Percentiles rank a stretch among this genome's conserved stretches.
Conservation (phyloP, 257 asterid genomes). For the Perilla frutescens region DNA sequence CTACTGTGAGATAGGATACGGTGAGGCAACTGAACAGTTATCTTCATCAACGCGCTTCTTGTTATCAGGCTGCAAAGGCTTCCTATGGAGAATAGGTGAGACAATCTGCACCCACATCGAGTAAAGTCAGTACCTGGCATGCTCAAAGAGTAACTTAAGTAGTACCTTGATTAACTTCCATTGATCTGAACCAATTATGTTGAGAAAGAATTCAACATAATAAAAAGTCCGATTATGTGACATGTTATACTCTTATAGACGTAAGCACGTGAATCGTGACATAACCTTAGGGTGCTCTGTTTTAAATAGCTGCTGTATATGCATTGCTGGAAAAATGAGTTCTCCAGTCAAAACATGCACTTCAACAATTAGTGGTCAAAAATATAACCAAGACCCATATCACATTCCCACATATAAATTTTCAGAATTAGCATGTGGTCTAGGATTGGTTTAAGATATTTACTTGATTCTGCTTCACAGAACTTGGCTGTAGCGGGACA, state of each 20-base stretch:
- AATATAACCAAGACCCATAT: constrained; percentile 18
- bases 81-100: constrained; percentile 54
- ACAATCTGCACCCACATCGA: constrained; percentile 51
- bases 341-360: background rate
- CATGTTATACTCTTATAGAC: background rate
- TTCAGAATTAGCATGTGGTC: constrained; percentile 19
- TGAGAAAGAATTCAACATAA: constrained; percentile 17
- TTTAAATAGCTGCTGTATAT: background rate
- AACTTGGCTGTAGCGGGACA: constrained; percentile 37
- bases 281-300: constrained; percentile 7
- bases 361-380: background rate
- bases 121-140: constrained; percentile 28
- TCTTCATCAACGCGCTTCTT: constrained; percentile 78
- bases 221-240: constrained; percentile 1
- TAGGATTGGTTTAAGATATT: constrained; percentile 24
- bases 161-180: constrained; percentile 11
- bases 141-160: constrained; percentile 24
- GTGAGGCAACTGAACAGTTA: constrained; percentile 65
- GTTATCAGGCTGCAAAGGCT: constrained; percentile 70
- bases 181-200: background rate
- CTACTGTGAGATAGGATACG: constrained; percentile 57
- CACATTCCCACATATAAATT: background rate
- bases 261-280: background rate
- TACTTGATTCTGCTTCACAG: constrained; percentile 59
- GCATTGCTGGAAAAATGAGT: background rate